Evolutionary conservation across 2,329 filamentous ascomycete genomes (phyloP).

Genomic region (Beauveria asiatica): DNA sequence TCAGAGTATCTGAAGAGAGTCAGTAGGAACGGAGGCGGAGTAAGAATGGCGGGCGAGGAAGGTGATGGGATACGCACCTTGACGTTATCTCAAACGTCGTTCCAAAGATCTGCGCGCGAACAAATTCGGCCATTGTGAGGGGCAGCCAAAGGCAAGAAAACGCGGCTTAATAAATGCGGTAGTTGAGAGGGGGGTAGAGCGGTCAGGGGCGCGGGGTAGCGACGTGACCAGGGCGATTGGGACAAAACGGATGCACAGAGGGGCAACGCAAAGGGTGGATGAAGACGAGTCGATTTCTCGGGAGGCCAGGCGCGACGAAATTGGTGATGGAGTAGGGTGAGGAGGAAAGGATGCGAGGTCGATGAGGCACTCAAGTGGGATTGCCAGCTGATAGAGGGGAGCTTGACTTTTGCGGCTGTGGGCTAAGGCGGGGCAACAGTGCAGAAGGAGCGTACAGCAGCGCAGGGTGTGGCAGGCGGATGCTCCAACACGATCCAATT

Average conservation of each 20-base stretch:
- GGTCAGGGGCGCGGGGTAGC: conserved; percentile 8
- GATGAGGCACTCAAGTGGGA: background rate
- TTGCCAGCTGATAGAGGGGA: conserved; percentile 5
- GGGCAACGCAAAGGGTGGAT: background rate
- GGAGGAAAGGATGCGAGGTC: conserved; percentile 6
- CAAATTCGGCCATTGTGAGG: conserved; percentile 91
- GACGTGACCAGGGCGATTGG: background rate
- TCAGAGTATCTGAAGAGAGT: conserved; percentile 70
- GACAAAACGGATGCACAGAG: background rate
- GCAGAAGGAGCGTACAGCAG: background rate
- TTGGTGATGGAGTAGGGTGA: background rate
- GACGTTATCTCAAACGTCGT: conserved; percentile 99
- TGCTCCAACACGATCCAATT: background rate
- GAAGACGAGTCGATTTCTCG: background rate
- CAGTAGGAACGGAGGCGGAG: background rate
- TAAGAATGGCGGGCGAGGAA: background rate
- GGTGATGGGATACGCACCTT: conserved; percentile 50
- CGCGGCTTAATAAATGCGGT: background rate
- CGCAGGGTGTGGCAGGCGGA: background rate
- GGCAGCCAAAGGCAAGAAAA: conserved; percentile 11
- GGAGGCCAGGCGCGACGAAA: background rate
- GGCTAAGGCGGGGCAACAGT: conserved; percentile 6
- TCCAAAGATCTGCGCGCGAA: conserved; percentile 97
- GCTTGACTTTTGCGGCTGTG: conserved; percentile 10
- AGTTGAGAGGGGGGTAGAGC: background rate